A percentile compares a stretch with the other conserved stretches of the same genome.
These are phyloP conservation scores for Lantana camara DNA, from an alignment of 257 asterid genomes.

Conservation along the genomic window DNA sequence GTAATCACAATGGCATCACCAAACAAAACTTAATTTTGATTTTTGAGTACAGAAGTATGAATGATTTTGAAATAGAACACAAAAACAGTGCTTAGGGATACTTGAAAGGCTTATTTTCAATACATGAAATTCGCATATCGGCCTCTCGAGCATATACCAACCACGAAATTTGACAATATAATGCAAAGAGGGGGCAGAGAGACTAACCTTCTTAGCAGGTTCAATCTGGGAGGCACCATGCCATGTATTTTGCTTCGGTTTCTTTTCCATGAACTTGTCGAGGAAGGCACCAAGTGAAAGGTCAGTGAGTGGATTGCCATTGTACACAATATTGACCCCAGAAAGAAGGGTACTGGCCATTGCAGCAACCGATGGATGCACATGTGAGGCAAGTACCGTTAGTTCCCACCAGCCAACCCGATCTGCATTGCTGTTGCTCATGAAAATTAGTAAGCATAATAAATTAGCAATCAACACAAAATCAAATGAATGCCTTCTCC, in stretches of 20 bases:
- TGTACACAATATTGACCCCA: constrained; percentile 81
- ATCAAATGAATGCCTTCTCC: background rate
- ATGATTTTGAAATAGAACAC: too few relatives aligned
- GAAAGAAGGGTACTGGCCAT: constrained; percentile 91
- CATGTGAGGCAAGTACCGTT: constrained; percentile 75
- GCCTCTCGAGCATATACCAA: background rate
- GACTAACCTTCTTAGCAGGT: constrained; percentile 85
- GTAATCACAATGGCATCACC: background rate
- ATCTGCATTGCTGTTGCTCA: constrained; percentile 78
- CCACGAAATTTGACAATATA: background rate
- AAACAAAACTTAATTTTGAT: too few relatives aligned
- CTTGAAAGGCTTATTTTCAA: too few relatives aligned
- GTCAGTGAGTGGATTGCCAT: constrained; percentile 84
- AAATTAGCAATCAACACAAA: too few relatives aligned
- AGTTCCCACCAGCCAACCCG: constrained; percentile 96
- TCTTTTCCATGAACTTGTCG: constrained; percentile 98
- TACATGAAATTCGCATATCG: background rate
- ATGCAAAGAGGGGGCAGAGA: background rate
- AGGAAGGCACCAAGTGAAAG: constrained; percentile 81
- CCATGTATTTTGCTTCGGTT: constrained; percentile 83
- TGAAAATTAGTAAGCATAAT: constrained; percentile 17
- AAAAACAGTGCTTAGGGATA: background rate
- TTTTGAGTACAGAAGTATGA: too few relatives aligned
- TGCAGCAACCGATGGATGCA: constrained; percentile 93
- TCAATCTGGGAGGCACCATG: constrained; percentile 91